Evolutionary conservation across 179 eudicot species (phyloP), one percentile per base, ranked within the genome.

Genomic region (Spergularia azorica): DNA sequence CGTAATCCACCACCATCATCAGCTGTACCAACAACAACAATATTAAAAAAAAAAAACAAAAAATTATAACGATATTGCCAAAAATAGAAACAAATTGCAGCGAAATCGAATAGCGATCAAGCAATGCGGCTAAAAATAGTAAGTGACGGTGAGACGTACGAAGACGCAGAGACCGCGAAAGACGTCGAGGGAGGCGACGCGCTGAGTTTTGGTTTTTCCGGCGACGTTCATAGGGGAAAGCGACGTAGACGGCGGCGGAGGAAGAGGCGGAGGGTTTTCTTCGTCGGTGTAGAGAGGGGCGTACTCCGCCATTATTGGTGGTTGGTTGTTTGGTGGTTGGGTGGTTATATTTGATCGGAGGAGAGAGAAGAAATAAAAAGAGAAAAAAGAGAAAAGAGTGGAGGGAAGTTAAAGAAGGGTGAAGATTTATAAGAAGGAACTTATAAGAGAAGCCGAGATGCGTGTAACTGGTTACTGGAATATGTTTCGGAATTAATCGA

Each of bases 1-100:
- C 95, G 80, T 90, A 92, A 84, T 93, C 98, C 61, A 93, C 98
- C 46, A 93, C 79, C 84, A 88, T 90, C 98, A 93, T 93, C 66
- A 93, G 80, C 98, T 93, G 88, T 21, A 21, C 21, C 32, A 26
- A 26, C 67, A 63, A 43, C 7, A 4, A 17, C 12, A 20, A 1
- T 13, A 6, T 2, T 16, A 52, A 0, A 21, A 70, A 70, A 9
- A 21, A 70, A 70, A 9, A 20, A 7, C 6, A n/a, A 5, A 48
- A 52, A 11, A 64, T 52, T n/a, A 55, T 36, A 32, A 79, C 73
- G 5, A 70, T 39, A 20, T 13, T 17, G 50, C 46, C 57, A 61
- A 20, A 77, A 38, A 59, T 21, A 79, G 26, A 72, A 59, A 46
- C 48, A 36, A 63, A 52, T 4, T 7, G 9, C 17, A 16, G 4